Evolutionary conservation across 768 basidiomycete species (phyloP), one percentile per base, ranked within the genome.

Genomic region (Fistulinella prunicolor): DNA sequence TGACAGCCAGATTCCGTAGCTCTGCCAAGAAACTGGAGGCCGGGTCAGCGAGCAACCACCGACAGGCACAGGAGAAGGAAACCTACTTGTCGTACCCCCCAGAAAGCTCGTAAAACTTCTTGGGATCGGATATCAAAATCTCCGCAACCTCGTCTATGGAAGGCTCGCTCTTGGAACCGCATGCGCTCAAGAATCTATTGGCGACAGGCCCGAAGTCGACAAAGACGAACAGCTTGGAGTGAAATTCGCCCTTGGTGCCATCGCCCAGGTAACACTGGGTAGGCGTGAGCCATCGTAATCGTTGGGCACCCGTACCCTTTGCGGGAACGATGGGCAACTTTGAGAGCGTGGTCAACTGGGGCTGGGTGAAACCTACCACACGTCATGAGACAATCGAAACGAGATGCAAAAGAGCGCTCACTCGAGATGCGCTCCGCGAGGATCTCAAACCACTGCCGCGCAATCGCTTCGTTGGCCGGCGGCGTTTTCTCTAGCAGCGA

Each of bases 141-240:
- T 76, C 75, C 0, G 83, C 84, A 36, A 93, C 76, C 66, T 94
- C 92, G 47, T 90, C 83, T 5, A 93, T 80, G 38, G 82, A 91
- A 4, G 95, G 94, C 60, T 93, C 89, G 36, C 79, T 83, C 60
- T 83, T 86, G 14, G 94, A 89, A 10, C 96, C 95, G 56, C 91
- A 91, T 3, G 88, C 85, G 44, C 77, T 79, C 38, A 99, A 73
- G 69, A 99, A 97, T 4, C 78, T 73, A 56, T 94, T 95, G 21
- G 87, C 95, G 5, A 75, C 70, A 1, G 76, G 61, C 2, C 94
- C 94, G 62, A 95, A 96, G 63, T 95, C 85, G 42, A 98, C 82
- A 57, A 94, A 96, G 28, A 80, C 76, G 60, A 97, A 96, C 1
- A 95, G 69, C 54, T 86, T 85, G 3, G 86, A 85, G 60, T 89